These are phyloP conservation scores for Sparassis latifolia DNA, from an alignment of 1,284 basidiomycete species.

Conservation along the genomic window DNA sequence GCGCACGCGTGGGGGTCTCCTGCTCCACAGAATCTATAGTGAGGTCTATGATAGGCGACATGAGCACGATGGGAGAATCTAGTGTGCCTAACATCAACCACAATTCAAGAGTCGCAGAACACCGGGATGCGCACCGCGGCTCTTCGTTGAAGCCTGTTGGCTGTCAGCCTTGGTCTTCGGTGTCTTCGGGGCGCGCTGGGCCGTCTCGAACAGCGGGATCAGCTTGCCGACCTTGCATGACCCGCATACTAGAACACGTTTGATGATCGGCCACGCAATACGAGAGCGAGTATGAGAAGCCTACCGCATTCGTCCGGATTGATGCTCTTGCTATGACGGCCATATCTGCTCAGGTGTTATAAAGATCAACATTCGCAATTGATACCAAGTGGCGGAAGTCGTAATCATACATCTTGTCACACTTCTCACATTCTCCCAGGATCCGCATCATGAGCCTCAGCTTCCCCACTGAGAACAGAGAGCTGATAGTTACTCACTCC, in stretches of 20 bases:
- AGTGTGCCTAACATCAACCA: background rate
- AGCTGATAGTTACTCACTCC: slow-evolving; percentile 45
- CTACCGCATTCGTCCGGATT: slow-evolving; percentile 56
- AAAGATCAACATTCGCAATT: background rate
- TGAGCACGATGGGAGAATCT: slow-evolving; percentile 30
- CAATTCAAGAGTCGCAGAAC: background rate
- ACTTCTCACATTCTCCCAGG: slow-evolving; percentile 55
- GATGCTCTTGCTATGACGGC: slow-evolving; percentile 74
- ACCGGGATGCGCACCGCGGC: slow-evolving; percentile 33
- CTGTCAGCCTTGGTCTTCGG: slow-evolving; percentile 33
- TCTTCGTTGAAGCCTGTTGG: slow-evolving; percentile 37
- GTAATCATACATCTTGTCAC: slow-evolving; percentile 52
- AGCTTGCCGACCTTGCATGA: slow-evolving; percentile 49
- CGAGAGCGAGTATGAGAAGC: slow-evolving; percentile 13
- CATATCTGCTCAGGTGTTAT: slow-evolving; percentile 47
- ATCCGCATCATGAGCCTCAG: background rate
- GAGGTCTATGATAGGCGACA: background rate
- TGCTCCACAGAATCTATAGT: background rate
- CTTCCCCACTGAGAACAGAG: background rate
- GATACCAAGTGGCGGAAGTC: slow-evolving; percentile 10
- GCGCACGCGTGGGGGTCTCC: slow-evolving; percentile 3
- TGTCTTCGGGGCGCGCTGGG: slow-evolving; percentile 25
- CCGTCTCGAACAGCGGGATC: slow-evolving; percentile 43
- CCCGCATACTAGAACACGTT: slow-evolving; percentile 34
- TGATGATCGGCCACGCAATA: slow-evolving; percentile 4